These are phyloP conservation scores for Cokeromyces recurvatus DNA, from an alignment of 371 early-diverging fungal species.

Conservation along the genomic window DNA sequence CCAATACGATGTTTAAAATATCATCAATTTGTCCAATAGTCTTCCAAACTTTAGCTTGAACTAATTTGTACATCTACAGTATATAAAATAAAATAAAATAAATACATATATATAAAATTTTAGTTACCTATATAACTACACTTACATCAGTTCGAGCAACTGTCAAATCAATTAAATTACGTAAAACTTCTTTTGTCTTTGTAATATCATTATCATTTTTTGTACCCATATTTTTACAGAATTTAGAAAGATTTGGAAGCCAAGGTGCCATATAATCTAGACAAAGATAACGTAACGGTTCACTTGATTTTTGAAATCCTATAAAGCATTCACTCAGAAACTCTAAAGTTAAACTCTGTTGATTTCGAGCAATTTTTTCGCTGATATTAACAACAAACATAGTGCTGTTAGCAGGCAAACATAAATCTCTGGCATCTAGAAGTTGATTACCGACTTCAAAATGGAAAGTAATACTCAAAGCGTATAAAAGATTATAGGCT, in stretches of 20 bases:
- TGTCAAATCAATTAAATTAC: constrained; percentile 77
- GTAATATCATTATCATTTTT: constrained; percentile 45
- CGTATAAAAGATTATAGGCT: constrained; percentile 84
- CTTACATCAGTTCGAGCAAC: constrained; percentile 75
- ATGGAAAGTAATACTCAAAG: constrained; percentile 78
- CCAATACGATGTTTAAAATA: constrained; percentile 76
- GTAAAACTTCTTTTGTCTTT: constrained; percentile 73
- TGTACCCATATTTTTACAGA: constrained; percentile 45
- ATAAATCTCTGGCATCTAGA: constrained; percentile 79
- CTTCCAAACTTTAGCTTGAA: constrained; percentile 86
- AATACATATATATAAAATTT: constrained; percentile 1
- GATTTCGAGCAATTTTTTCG: constrained; percentile 71
- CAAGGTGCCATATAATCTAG: constrained; percentile 91
- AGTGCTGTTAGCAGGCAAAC: constrained; percentile 86
- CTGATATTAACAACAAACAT: constrained; percentile 79
- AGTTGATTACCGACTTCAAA: constrained; percentile 83
- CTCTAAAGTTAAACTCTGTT: constrained; percentile 80
- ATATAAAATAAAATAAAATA: not conserved
- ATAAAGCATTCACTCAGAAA: constrained; percentile 85
- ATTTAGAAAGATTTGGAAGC: constrained; percentile 74
- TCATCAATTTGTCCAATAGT: constrained; percentile 77
- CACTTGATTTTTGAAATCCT: constrained; percentile 78
- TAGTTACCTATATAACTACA: not conserved
- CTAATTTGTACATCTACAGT: constrained; percentile 68
- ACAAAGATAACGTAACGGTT: constrained; percentile 72